Percentiles rank a stretch among this genome's conserved stretches.
phyloP scores from a whole-genome alignment of 306 rosid genomes.

The Styphnolobium japonicum region DNA sequence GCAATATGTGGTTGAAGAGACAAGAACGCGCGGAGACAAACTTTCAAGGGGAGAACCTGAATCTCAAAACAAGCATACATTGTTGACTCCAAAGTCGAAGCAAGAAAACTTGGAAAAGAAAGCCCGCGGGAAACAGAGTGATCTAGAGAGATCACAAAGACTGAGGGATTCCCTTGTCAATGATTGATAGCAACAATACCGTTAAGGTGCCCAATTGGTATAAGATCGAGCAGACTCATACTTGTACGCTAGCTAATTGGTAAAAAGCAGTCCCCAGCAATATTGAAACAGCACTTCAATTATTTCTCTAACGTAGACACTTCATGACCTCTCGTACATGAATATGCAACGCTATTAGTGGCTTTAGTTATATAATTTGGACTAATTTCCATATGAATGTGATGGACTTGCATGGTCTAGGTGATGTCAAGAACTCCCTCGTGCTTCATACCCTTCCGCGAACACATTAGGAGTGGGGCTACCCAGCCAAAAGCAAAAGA shows the following conservation, averaged over 20 bases:
- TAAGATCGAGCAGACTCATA: neutral
- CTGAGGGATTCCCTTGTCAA: neutral
- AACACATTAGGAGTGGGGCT: neutral
- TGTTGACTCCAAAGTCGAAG: conserved; percentile 13
- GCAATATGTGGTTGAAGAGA: neutral
- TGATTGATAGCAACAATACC: neutral
- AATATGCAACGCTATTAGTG: neutral
- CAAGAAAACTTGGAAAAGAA: neutral
- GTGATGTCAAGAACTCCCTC: neutral
- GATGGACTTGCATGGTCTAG: neutral
- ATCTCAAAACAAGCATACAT: neutral
- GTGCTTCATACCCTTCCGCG: neutral
- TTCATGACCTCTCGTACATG: neutral
- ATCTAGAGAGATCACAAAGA: neutral
- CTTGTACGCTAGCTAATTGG: neutral
- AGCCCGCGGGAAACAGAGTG: neutral
- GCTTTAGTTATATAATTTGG: neutral
- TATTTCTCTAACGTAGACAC: neutral
- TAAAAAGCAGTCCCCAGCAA: neutral
- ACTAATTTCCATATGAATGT: neutral
- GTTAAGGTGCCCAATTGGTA: neutral
- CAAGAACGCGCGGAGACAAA: neutral
- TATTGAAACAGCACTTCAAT: neutral
- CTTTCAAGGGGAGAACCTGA: neutral
- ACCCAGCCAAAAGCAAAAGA: conserved; percentile 24